phyloP scores from a whole-genome alignment of 805 yeast species.

The Barnettozyma wickerhamii region DNA sequence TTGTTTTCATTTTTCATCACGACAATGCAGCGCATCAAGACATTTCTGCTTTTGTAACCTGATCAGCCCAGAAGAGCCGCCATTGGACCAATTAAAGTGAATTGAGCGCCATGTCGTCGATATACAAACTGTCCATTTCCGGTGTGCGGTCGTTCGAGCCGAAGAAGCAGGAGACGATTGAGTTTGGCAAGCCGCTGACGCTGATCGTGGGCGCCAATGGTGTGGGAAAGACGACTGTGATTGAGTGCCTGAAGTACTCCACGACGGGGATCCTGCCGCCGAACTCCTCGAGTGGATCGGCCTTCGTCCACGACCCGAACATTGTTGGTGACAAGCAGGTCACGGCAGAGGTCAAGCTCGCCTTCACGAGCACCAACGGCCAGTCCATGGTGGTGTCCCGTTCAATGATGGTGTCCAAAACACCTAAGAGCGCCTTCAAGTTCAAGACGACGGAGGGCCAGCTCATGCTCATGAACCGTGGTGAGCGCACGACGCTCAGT shows the following conservation, averaged over 20 bases:
- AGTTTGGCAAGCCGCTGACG: conserved; percentile 87
- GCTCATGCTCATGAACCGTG: conserved; percentile 58
- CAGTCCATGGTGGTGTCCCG: conserved; percentile 82
- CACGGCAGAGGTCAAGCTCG: conserved; percentile 85
- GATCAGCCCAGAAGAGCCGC: too few species aligned
- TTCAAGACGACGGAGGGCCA: conserved; percentile 93
- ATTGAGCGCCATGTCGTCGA: conserved; percentile 5
- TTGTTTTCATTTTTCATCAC: not conserved
- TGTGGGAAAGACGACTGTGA: conserved; percentile 93
- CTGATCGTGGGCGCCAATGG: conserved; percentile 95
- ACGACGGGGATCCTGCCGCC: conserved; percentile 97
- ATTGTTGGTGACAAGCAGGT: conserved; percentile 72
- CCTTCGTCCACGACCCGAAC: conserved; percentile 91
- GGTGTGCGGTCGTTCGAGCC: conserved; percentile 92
- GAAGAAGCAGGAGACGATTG: conserved; percentile 78
- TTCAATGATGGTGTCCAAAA: conserved; percentile 67
- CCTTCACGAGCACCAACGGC: conserved; percentile 70
- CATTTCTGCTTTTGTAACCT: too few species aligned
- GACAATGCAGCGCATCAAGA: not conserved
- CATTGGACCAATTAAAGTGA: too few species aligned
- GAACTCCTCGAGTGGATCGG: conserved; percentile 84
- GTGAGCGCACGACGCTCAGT: conserved; percentile 69
- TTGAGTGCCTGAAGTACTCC: conserved; percentile 89
- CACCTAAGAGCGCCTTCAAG: conserved; percentile 56
- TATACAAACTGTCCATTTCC: conserved; percentile 56